Percentiles rank a stretch among this genome's conserved stretches.
Evolutionary conservation across 139 green algal genomes (phyloP).

Genomic region (Chlorella sp.): DNA sequence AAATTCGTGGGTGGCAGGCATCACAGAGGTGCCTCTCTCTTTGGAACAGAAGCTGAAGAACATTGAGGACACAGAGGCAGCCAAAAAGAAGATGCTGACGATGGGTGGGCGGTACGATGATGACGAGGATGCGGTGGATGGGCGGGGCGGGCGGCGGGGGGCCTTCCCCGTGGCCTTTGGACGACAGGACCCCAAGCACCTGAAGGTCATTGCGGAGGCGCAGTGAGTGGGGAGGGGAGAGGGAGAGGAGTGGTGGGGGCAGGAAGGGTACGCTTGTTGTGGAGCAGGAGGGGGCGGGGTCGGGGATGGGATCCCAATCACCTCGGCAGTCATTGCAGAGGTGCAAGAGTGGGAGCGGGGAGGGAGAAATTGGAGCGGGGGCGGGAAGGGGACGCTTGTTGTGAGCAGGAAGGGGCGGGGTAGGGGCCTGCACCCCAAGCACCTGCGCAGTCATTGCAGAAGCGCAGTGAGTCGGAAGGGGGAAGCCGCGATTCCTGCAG

Average conservation of each 20-base stretch:
- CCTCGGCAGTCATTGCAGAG: too few species aligned
- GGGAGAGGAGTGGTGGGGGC: too few species aligned
- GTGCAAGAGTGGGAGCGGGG: too few species aligned
- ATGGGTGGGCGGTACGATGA: conserved; percentile 12
- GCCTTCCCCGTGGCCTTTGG: conserved; percentile 35
- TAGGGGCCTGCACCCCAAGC: too few species aligned
- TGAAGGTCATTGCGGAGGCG: neutral
- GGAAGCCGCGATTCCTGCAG: too few species aligned
- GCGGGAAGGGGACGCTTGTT: too few species aligned
- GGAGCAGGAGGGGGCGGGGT: neutral
- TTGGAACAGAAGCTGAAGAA: conserved; percentile 80
- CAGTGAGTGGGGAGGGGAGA: neutral
- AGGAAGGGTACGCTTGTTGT: neutral
- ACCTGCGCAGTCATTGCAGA: too few species aligned
- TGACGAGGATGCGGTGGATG: neutral
- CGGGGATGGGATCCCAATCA: too few species aligned
- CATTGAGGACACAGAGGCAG: conserved; percentile 87
- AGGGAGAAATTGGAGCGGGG: too few species aligned
- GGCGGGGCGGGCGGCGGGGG: neutral
- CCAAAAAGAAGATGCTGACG: conserved; percentile 76
- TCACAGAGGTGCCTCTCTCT: conserved; percentile 80
- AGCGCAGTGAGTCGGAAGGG: too few species aligned
- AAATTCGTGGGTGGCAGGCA: conserved; percentile 68
- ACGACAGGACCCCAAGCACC: conserved; percentile 22
- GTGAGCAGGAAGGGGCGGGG: too few species aligned